A percentile compares a stretch with the other conserved stretches of the same genome.
Evolutionary conservation across 345 rosid genomes (phyloP).

Genomic region (Salix caprea): DNA sequence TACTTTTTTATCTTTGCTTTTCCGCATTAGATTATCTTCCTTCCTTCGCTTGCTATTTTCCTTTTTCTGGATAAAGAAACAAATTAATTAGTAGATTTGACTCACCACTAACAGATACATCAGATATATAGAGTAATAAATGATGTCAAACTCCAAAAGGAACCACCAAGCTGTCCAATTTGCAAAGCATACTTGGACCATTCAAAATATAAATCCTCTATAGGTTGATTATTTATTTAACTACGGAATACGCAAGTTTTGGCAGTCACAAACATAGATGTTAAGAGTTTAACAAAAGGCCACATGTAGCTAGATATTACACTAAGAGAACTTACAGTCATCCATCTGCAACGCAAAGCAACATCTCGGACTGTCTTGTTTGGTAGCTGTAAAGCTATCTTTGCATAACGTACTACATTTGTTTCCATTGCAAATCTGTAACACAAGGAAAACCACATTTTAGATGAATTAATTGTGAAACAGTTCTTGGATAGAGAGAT

Average conservation of each 20-base stretch:
- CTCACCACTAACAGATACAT: neutral
- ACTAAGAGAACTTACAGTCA: constrained; percentile 37
- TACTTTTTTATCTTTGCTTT: constrained; percentile 66
- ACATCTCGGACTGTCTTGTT: constrained; percentile 72
- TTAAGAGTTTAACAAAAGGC: neutral
- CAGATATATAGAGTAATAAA: neutral
- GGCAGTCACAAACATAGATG: neutral
- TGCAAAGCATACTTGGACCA: neutral
- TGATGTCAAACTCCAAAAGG: neutral
- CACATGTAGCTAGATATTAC: constrained; percentile 1
- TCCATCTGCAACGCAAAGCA: constrained; percentile 75
- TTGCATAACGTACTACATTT: constrained; percentile 45
- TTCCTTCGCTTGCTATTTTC: constrained; percentile 70
- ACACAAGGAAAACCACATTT: neutral
- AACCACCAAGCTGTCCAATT: neutral
- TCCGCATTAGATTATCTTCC: constrained; percentile 48
- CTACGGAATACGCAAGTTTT: neutral
- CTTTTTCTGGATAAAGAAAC: constrained; percentile 48
- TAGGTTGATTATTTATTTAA: neutral
- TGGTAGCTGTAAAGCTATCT: constrained; percentile 50
- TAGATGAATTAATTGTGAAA: neutral
- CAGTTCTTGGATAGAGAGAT: neutral
- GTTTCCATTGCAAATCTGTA: constrained; percentile 46
- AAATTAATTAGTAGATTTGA: neutral
- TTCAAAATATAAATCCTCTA: neutral